Conservation (phyloP, 352 stramenopile genomes). For the Phytophthora idaei region DNA sequence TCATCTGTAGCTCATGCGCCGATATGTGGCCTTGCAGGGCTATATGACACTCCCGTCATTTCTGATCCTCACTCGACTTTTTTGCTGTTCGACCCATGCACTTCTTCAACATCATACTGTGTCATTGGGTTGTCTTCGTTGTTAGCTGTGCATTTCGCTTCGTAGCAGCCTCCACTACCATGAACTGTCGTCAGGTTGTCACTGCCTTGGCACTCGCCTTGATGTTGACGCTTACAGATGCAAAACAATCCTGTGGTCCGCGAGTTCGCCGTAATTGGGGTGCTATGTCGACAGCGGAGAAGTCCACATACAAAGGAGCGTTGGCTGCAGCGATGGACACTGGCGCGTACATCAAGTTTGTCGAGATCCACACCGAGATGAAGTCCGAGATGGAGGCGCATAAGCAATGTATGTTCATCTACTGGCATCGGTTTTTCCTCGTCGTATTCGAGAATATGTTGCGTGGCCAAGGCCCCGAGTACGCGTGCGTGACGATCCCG, state of each 20-base stretch:
- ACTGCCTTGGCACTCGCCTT: conserved; percentile 12
- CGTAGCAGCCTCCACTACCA: conserved; percentile 3
- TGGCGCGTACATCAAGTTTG: conserved; percentile 54
- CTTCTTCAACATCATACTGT: conserved; percentile 1
- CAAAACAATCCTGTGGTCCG: conserved; percentile 2
- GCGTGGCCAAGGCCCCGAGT: conserved; percentile 48
- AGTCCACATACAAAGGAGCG: conserved; percentile 49
- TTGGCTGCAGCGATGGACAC: conserved; percentile 53
- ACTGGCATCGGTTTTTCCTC: conserved; percentile 77
- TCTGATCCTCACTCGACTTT: conserved; percentile 15
- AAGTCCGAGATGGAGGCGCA: conserved; percentile 51
- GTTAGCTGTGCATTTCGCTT: not conserved
- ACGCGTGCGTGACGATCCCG: conserved; percentile 68
- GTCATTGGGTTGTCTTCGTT: not conserved
- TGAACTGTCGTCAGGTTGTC: conserved; percentile 17
- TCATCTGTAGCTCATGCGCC: conserved; percentile 4
- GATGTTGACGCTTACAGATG: conserved; percentile 6
- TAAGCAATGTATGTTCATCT: conserved; percentile 76
- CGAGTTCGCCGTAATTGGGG: conserved; percentile 55
- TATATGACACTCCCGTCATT: conserved; percentile 16
- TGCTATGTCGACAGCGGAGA: conserved; percentile 33
- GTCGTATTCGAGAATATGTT: conserved; percentile 84
- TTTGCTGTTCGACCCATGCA: conserved; percentile 9
- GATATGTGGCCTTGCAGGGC: conserved; percentile 1
- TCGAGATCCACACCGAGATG: conserved; percentile 63